Conservation (phyloP, 2,329 filamentous ascomycete species). For the Epichloe elymi region DNA sequence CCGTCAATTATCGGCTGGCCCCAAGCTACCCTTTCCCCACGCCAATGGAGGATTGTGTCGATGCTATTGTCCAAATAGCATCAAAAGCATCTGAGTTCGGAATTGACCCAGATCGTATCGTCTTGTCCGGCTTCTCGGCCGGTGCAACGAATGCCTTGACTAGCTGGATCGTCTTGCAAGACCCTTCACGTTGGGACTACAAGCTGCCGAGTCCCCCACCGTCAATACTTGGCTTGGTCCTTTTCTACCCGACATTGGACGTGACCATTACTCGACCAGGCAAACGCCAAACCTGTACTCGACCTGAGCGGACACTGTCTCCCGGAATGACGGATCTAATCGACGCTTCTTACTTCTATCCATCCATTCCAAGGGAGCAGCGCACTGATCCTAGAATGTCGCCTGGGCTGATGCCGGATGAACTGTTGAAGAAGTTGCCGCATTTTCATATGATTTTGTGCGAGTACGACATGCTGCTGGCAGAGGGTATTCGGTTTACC, state of each 20-base stretch:
- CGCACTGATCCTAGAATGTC: conserved; percentile 42
- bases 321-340: conserved; percentile 47
- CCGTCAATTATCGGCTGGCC: conserved; percentile 55
- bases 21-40: conserved; percentile 52
- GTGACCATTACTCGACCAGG: conserved; percentile 43
- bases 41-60: conserved; percentile 51
- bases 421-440: conserved; percentile 36
- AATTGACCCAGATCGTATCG: conserved; percentile 41
- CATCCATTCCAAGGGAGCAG: conserved; percentile 30
- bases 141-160: conserved; percentile 44
- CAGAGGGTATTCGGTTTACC: conserved; percentile 47
- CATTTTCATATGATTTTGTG: conserved; percentile 47
- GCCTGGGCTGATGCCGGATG: conserved; percentile 41
- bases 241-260: conserved; percentile 52
- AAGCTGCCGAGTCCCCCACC: conserved; percentile 26
- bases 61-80: conserved; percentile 48
- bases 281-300: conserved; percentile 39
- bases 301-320: conserved; percentile 45
- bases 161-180: conserved; percentile 31
- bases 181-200: conserved; percentile 28
- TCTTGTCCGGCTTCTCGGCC: conserved; percentile 51
- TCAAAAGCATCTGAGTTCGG: conserved; percentile 41
- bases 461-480: conserved; percentile 52
- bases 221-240: conserved; percentile 36
- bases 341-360: conserved; percentile 48